Evolutionary conservation across 176 grass and related monocot genomes (phyloP), one percentile per base, ranked within the genome.

Genomic region (Olyra latifolia): DNA sequence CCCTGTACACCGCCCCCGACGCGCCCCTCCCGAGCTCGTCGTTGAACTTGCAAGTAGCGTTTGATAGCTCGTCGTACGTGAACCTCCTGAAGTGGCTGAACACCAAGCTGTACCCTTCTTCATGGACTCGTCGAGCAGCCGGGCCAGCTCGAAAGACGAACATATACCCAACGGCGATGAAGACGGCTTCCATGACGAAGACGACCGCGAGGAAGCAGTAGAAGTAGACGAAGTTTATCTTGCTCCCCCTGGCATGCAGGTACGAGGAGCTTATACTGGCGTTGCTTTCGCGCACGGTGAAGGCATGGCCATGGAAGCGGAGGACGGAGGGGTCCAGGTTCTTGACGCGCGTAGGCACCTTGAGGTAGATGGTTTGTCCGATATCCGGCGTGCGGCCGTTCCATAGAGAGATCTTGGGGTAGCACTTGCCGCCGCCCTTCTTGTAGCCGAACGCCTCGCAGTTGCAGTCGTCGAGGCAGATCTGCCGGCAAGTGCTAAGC

Each of bases 361-460:
- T 95, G 62, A 89, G 41, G 42, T 90, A 95, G 49, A 95, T 83
- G 77, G 25, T 49, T 22, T 90, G 83, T 0, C 2, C 2, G 5
- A 28, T 63, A 35, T 65, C 62, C 4, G 42, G 60, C 3, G 32
- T 15, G 20, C 40, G 84, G 42, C 93, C 93, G 44, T 77, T 95
- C 68, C 81, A 83, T 24, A 95, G 68, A 5, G 46, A 16, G 54
- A 76, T 83, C 87, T 95, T 95, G 11, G 87, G 90, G 71, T 86
- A 92, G 84, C 93, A 95, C 27, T 64, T 8, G 8, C 89, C 89
- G 10, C 0, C 10, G 39, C 87, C 81, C 43, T 22, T 16, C 61
- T 29, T 93, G 56, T 93, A 88, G 2, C 69, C 82, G 68, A 95
- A 95, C 10, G 90, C 90, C 84, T 93, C 68, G 74, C 93, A 97